Percentiles rank a stretch among this genome's conserved stretches.
phyloP scores from a whole-genome alignment of 2,329 filamentous ascomycete species.

The Trichoderma semiorbis region DNA sequence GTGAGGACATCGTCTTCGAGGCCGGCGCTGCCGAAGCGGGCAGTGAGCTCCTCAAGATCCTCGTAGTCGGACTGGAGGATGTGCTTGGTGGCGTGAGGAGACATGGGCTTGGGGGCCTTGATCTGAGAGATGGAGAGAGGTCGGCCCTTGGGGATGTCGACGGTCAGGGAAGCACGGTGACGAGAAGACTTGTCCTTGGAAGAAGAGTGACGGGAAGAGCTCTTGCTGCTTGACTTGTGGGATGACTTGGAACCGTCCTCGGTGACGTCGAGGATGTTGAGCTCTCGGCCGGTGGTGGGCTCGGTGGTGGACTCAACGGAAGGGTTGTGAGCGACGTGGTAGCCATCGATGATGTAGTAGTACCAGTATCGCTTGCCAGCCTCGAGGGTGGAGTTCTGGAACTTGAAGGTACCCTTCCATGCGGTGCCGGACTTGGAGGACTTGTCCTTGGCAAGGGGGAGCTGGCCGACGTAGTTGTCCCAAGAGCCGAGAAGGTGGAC shows the following conservation, averaged over 20 bases:
- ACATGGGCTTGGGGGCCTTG: slow-evolving; percentile 82
- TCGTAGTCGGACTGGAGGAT: slow-evolving; percentile 80
- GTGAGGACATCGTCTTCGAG: slow-evolving; percentile 55
- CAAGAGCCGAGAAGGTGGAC: slow-evolving; percentile 96
- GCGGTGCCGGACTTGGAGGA: slow-evolving; percentile 74
- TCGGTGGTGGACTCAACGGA: slow-evolving; percentile 85
- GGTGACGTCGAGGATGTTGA: slow-evolving; percentile 96
- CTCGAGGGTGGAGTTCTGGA: slow-evolving; percentile 82
- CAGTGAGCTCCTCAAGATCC: slow-evolving; percentile 74
- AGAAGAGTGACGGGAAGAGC: slow-evolving; percentile 45
- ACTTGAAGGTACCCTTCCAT: slow-evolving; percentile 96
- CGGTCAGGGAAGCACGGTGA: slow-evolving; percentile 48
- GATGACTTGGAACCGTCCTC: slow-evolving; percentile 41
- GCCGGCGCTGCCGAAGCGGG: slow-evolving; percentile 64
- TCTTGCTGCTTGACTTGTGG: slow-evolving; percentile 33
- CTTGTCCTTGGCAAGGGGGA: slow-evolving; percentile 88
- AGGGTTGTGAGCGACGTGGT: slow-evolving; percentile 96
- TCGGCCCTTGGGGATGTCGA: slow-evolving; percentile 82
- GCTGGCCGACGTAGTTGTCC: slow-evolving; percentile 94
- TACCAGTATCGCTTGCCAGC: slow-evolving; percentile 97
- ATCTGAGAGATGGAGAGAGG: slow-evolving; percentile 86
- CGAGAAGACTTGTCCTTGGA: slow-evolving; percentile 44
- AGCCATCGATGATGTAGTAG: slow-evolving; percentile 99
- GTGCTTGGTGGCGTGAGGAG: slow-evolving; percentile 81
- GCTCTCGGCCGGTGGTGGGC: slow-evolving; percentile 91